Evolutionary conservation across 257 asterid species (phyloP), one percentile per base, ranked within the genome.

Genomic region (Primulina tabacum): DNA sequence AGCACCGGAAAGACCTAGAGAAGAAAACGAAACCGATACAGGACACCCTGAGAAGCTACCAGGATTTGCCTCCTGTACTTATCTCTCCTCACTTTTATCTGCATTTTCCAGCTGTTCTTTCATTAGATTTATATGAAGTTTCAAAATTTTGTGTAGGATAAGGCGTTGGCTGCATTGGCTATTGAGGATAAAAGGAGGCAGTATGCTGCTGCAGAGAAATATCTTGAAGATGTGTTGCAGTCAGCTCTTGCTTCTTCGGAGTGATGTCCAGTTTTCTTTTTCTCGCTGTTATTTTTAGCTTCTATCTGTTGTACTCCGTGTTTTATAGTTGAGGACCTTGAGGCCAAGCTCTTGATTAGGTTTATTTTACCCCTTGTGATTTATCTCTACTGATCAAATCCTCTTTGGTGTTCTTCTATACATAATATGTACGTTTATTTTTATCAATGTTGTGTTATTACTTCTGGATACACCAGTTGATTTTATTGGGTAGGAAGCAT

Each of bases 21-120:
- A 91, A 84, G 91, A 88, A 90, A 82, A 91, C 97, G 29, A 94
- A 91, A 75, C 99, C 97, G 62, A 86, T 94, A 67, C 89, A 88
- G 0, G 99, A 94, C 73, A 94, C 99, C 24, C 75, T 94, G 75
- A 88, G 97, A 85, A 94, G 99, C 84, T 94, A 94, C 89, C 99
- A 94, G 84, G 97, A 94, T 76, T 83, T 91, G 75, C 99, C 99
- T 68, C 99, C 99, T 55, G 99, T 94, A 84, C 53, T 69, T 32
- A 53, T 63, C 62, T 75, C 24, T 26, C 56, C 58, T n/a, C 33
- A 53, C 60, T 60, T 47, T 60, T 32, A 60, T 68, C 4, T 71
- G 43, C 60, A 0, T 18, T 32, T 72, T 16, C 56, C 18, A 47
- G 56, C 56, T 47, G 56, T 47, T 16, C 20, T 47, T 47, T 14